phyloP scores from a whole-genome alignment of 176 grass and related monocot species.

The Triticum turgidum region DNA sequence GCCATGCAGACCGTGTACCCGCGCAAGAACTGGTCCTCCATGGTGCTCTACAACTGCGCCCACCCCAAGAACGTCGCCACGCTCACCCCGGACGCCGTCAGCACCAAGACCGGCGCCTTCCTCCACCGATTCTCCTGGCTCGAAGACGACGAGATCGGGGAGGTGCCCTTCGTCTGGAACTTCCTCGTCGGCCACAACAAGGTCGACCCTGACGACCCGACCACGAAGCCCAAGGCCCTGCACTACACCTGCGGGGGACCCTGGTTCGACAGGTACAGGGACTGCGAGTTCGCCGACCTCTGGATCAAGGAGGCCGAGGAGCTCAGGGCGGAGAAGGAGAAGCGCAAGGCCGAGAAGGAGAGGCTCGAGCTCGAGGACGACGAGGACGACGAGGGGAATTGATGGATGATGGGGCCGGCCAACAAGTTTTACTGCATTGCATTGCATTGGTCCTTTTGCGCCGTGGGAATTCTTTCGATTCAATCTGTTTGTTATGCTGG shows the following conservation, averaged over 20 bases:
- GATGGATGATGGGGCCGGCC: not conserved
- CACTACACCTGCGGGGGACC: constrained; percentile 81
- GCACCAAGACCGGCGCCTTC: constrained; percentile 67
- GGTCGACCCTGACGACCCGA: constrained; percentile 46
- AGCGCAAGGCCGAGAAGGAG: not conserved
- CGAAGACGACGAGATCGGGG: constrained; percentile 73
- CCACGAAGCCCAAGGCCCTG: constrained; percentile 55
- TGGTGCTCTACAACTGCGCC: constrained; percentile 80
- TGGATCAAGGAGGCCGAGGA: constrained; percentile 66
- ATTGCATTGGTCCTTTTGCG: constrained; percentile 31
- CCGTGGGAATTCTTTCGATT: not conserved
- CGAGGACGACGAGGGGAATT: constrained; percentile 17
- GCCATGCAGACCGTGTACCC: constrained; percentile 76
- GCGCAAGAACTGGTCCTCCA: constrained; percentile 86
- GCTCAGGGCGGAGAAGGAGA: constrained; percentile 55
- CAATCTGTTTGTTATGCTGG: constrained; percentile 1
- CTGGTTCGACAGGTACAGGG: constrained; percentile 67
- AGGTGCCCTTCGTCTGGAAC: constrained; percentile 79
- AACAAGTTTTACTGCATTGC: not conserved
- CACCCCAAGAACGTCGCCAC: constrained; percentile 69
- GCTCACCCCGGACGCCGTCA: constrained; percentile 69
- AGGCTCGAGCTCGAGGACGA: not conserved
- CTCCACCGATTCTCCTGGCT: constrained; percentile 80
- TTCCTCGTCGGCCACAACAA: constrained; percentile 81
- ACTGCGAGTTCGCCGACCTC: constrained; percentile 73